A percentile compares a stretch with the other conserved stretches of the same genome.
These are phyloP conservation scores for Trichoderma koningii DNA, from an alignment of 2,329 filamentous ascomycete species.

Conservation along the genomic window DNA sequence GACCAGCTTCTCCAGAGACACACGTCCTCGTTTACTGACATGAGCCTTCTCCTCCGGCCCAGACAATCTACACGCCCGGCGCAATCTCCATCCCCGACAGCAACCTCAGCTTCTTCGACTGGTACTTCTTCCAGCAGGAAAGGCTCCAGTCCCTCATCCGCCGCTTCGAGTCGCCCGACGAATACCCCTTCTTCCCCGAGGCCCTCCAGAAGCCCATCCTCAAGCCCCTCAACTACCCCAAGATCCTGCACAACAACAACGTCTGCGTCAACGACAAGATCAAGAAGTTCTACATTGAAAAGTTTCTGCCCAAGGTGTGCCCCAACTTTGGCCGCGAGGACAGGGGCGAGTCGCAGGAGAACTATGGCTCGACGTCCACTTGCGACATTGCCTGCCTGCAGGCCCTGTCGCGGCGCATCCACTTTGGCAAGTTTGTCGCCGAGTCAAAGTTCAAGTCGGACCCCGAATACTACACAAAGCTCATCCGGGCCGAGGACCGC, in stretches of 20 bases:
- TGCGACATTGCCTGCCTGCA: constrained; percentile 90
- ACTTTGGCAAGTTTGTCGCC: constrained; percentile 98
- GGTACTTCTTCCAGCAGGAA: constrained; percentile 89
- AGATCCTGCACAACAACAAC: constrained; percentile 81
- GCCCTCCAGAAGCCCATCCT: constrained; percentile 79
- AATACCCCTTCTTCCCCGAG: constrained; percentile 94
- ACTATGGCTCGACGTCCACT: constrained; percentile 91
- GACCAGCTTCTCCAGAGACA: too few species aligned
- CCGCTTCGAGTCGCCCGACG: constrained; percentile 93
- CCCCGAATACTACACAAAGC: constrained; percentile 72
- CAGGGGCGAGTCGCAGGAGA: constrained; percentile 83
- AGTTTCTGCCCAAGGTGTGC: constrained; percentile 83
- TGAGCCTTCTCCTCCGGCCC: neutral
- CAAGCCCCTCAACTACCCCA: constrained; percentile 83
- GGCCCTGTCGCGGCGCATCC: constrained; percentile 84
- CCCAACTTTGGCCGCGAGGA: constrained; percentile 75
- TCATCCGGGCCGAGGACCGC: constrained; percentile 81
- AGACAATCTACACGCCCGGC: constrained; percentile 79
- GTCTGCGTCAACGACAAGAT: constrained; percentile 90
- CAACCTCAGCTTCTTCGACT: constrained; percentile 84
- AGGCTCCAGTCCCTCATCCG: constrained; percentile 88
- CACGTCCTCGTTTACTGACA: constrained; percentile 18
- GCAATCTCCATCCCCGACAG: constrained; percentile 76
- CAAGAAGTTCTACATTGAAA: constrained; percentile 78
- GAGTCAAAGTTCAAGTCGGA: constrained; percentile 92